Evolutionary conservation across 1,139 yeast species (phyloP), one percentile per base, ranked within the genome.

Genomic region (Wickerhamiella pararugosa): DNA sequence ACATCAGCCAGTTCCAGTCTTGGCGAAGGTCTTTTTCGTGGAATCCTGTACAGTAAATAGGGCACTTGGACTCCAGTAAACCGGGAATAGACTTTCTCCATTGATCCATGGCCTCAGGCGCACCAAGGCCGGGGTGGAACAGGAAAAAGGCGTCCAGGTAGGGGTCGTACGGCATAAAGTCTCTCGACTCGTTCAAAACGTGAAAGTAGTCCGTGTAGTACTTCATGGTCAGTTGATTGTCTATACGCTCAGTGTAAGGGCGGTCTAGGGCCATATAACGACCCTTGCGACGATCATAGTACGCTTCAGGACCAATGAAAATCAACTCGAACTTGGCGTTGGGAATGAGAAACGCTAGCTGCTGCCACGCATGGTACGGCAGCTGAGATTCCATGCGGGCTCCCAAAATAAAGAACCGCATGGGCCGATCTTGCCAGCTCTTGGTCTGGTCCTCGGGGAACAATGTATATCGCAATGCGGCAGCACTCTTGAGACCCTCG

Each of bases 101-200:
- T 55, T 77, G 75, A 42, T 74, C 76, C 58, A 74, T 69, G 39
- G 81, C 73, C 57, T 84, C 94, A 8, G 84, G 82, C 15, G 93
- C 81, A 27, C 84, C 79, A 60, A 86, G 73, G 36, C 95, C 95
- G 2, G 98, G 97, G 60, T 90, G 97, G 79, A 87, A 90, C 43
- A 83, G 67, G 70, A 84, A 86, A 64, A 90, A 90, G 28, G 76
- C 75, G 60, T 90, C 98, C 59, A 83, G 71, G 61, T 87, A 90
- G 34, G 99, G 98, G 61, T 90, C 98, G 60, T 87, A 90, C 10
- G 98, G 98, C 77, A 86, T 84, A 59, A 90, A 79, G 62, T 87
- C 96, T 53, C 90, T 93, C 45, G 82, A 79, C 53, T 84, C 84
- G 61, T 90, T 94, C 46, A 81, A 69, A 41, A 81, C 90, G 57